phyloP scores from a whole-genome alignment of 331 rosid species.

The Arachis monticola region DNA sequence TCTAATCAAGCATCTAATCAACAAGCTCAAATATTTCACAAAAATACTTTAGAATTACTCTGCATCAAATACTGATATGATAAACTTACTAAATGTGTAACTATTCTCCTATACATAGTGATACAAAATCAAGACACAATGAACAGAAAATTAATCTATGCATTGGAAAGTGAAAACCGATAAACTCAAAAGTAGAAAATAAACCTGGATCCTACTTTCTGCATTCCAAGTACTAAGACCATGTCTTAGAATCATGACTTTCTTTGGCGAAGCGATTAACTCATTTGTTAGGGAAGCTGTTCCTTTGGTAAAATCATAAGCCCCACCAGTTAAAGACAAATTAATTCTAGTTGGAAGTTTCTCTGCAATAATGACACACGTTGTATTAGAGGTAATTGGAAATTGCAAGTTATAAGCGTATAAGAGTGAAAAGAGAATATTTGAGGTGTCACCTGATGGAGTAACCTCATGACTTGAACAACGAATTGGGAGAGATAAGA shows the following conservation, averaged over 20 bases:
- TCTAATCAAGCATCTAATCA: background rate
- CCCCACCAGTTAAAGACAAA: constrained; percentile 65
- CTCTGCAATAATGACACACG: constrained; percentile 39
- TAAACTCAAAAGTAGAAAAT: constrained; percentile 30
- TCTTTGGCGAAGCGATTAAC: constrained; percentile 65
- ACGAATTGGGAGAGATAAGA: constrained; percentile 5
- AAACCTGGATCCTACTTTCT: constrained; percentile 77
- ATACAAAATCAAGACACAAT: background rate
- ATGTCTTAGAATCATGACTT: constrained; percentile 69
- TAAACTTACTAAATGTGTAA: no score
- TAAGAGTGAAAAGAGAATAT: background rate
- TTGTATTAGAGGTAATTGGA: background rate
- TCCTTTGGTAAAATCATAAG: constrained; percentile 65
- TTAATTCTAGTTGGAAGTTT: constrained; percentile 39
- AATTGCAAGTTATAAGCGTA: background rate
- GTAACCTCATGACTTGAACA: constrained; percentile 49
- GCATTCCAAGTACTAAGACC: constrained; percentile 83
- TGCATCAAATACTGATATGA: no score
- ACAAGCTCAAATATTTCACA: background rate
- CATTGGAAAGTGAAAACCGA: constrained; percentile 7
- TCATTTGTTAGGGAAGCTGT: constrained; percentile 61
- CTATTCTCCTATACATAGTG: no score
- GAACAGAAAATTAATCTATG: background rate
- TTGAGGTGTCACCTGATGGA: constrained; percentile 44
- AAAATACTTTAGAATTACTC: constrained; percentile 8